Base-by-base conservation (phyloP, 345 rosid genomes). In the Sonneratia alba region DNA sequence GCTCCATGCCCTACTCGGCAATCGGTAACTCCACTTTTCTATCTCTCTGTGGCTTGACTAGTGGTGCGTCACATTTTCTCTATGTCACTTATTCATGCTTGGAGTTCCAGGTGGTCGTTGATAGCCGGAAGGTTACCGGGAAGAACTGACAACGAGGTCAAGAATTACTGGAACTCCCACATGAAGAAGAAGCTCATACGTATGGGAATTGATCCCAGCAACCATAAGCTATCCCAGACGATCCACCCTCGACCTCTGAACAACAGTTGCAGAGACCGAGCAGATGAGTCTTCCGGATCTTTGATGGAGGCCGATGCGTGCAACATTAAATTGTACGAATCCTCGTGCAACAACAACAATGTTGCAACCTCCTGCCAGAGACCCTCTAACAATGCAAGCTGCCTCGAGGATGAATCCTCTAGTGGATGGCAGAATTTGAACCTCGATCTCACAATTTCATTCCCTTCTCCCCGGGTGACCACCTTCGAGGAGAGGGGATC, bases 41-140 rank as follows among this genome's bases (percentile, higher is more conserved):
- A 42, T 42, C 45, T 42, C 45, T 42, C 45, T 9, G 10, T 42
- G 45, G 6, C 45, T 42, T 42, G 45, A 4, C 45, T 9, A 2
- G 32, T 42, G 45, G 45, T 42, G 45, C 45, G 2, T 42, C 45
- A 4, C 45, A 2, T 42, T 9, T 42, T 42, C 45, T 42, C 45
- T 42, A 5, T 42, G 2, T 42, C 7, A 42, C 45, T 42, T 3
- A 9, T 5, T 42, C 0, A 21, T 56, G 57, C 24, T 61, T 68
- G 24, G 18, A 9, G 42, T 19, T 24, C 8, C 75, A 78, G 85
- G 49, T 84, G 85, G 87, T 77, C 85, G 12, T 40, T 85, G 74
- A 85, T 85, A 3, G 84, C 85, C 4, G 87, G 87, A 7, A 78
- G 85, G 66, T 73, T 85, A 13, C 83, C 88, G 0, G 88, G 85